Conservation (phyloP, 441 rosid species). For the Raphanus hybrid region DNA sequence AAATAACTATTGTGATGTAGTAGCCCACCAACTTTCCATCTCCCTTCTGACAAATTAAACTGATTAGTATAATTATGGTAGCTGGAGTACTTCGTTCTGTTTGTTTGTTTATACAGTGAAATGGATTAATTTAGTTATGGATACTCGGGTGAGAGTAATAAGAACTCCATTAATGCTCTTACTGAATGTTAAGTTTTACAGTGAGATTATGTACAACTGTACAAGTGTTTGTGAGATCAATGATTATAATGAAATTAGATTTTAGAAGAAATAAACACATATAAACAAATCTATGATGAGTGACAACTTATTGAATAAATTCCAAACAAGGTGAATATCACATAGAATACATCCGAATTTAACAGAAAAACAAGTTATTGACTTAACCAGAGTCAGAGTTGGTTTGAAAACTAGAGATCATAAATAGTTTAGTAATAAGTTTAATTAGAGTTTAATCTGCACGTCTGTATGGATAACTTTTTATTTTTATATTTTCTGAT, state of each 20-base stretch:
- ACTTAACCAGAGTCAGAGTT: neutral
- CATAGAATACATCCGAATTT: neutral
- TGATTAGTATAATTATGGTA: constrained; percentile 32
- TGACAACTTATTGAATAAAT: neutral
- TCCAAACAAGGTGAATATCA: neutral
- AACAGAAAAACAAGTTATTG: neutral
- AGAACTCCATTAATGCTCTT: neutral
- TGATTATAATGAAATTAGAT: no score
- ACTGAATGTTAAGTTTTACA: no score
- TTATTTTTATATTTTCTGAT: no score
- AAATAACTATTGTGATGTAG: constrained; percentile 29
- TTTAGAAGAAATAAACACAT: no score
- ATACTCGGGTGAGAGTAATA: neutral
- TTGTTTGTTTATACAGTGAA: neutral
- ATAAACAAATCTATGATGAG: neutral
- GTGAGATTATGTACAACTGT: no score
- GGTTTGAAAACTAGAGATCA: neutral
- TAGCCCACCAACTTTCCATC: constrained; percentile 39
- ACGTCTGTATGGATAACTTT: no score
- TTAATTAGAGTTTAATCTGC: neutral
- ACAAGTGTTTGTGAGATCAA: no score
- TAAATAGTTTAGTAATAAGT: neutral
- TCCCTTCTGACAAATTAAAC: constrained; percentile 25
- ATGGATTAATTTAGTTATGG: neutral
- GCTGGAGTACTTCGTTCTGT: constrained; percentile 16